These are phyloP conservation scores for Phytophthora tubulina DNA, from an alignment of 352 stramenopile species.

Conservation along the genomic window DNA sequence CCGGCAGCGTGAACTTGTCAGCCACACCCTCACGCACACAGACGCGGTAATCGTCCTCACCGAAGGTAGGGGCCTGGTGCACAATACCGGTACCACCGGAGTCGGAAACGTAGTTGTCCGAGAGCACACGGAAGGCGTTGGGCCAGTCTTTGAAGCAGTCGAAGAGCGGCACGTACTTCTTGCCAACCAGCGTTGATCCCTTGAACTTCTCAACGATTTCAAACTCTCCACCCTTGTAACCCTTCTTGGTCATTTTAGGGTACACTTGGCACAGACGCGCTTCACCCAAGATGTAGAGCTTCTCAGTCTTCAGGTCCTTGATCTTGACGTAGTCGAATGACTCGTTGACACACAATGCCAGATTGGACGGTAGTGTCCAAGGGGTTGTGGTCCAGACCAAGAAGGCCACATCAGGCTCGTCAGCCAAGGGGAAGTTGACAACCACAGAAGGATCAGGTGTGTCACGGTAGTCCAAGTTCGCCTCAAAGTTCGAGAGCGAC, in stretches of 20 bases:
- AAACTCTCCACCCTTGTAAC: conserved; percentile 95
- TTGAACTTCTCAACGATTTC: conserved; percentile 93
- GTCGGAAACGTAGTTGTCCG: conserved; percentile 98
- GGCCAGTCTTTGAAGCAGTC: conserved; percentile 93
- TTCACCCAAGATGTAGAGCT: conserved; percentile 96
- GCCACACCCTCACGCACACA: conserved; percentile 96
- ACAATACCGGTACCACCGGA: conserved; percentile 98
- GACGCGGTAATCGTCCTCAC: conserved; percentile 99
- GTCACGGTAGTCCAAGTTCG: conserved; percentile 99
- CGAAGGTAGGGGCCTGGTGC: conserved; percentile 98
- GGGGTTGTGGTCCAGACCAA: conserved; percentile 99
- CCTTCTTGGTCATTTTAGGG: conserved; percentile 97
- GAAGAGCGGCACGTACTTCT: conserved; percentile 97
- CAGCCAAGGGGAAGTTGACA: conserved; percentile 95
- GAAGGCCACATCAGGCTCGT: conserved; percentile 89
- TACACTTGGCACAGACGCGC: conserved; percentile 96
- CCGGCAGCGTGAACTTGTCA: conserved; percentile 95
- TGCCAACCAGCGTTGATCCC: conserved; percentile 95
- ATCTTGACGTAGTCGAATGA: conserved; percentile 98
- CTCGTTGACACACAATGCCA: conserved; percentile 98
- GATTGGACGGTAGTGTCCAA: conserved; percentile 99
- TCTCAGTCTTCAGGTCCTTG: conserved; percentile 92
- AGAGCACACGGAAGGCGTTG: conserved; percentile 96
- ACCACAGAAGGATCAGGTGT: conserved; percentile 98
- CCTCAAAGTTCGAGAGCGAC: conserved; percentile 99